Conservation (phyloP, 768 basidiomycete species). For the Boletus rubropictus region DNA sequence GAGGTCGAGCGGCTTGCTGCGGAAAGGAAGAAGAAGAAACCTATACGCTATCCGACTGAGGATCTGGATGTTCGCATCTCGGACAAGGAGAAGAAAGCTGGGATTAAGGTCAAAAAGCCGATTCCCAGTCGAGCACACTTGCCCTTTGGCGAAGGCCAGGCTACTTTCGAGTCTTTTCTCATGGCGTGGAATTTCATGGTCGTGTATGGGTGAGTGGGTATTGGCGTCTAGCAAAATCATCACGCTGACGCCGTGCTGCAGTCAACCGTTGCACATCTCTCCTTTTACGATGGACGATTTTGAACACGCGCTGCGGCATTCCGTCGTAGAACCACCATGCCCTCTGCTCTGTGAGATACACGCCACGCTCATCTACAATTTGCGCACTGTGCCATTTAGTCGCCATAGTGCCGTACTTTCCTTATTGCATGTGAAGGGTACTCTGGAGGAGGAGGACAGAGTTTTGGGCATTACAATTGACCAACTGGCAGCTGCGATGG, state of each 20-base stretch:
- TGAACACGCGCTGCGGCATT: conserved; percentile 80
- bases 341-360: conserved; percentile 83
- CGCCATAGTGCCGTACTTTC: conserved; percentile 73
- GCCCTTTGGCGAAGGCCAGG: conserved; percentile 62
- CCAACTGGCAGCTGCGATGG: conserved; percentile 60
- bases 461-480: conserved; percentile 57
- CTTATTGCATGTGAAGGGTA: conserved; percentile 39
- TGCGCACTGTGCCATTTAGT: conserved; percentile 74
- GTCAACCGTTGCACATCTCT: conserved; percentile 83
- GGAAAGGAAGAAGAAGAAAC: conserved; percentile 85
- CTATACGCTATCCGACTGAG: conserved; percentile 88
- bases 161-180: conserved; percentile 76
- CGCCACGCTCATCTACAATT: conserved; percentile 80
- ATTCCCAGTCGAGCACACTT: conserved; percentile 53
- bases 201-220: conserved; percentile 73
- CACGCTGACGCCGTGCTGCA: conserved; percentile 29
- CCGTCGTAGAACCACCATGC: conserved; percentile 61
- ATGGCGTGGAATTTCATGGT: conserved; percentile 94
- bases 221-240: not conserved
- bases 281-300: conserved; percentile 90
- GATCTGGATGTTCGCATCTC: conserved; percentile 78
- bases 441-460: conserved; percentile 39
- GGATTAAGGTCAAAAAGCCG: conserved; percentile 63
- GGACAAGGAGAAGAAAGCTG: conserved; percentile 80
- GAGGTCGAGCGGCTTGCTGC: conserved; percentile 67